Base-by-base conservation (phyloP, 2,329 filamentous ascomycete species). In the Ceratocystis lukuohia region DNA sequence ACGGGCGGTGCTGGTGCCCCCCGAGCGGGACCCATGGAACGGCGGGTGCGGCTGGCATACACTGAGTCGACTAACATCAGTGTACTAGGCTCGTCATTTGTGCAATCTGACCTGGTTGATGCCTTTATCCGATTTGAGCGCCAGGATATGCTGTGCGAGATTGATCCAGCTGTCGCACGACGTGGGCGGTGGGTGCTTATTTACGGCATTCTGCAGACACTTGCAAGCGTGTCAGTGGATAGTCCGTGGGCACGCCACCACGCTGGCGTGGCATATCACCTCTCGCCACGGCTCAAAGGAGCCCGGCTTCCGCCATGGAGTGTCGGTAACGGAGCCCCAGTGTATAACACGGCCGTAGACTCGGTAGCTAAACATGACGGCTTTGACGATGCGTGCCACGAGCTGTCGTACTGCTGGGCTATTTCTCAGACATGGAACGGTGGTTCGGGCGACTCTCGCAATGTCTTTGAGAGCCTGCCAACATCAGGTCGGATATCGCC, bases 181-280 rank as follows among this genome's bases (percentile, higher is more conserved):
- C 79, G 80, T 10, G 83, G 82, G 8, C 80, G 84, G 25, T 87
- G 84, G 84, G 75, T 84, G 3, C 75, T 86, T 2, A 78, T 86
- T 25, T 86, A 86, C 70, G 81, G 80, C 2, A 74, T 86, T 10
- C 73, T 86, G 17, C 84, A 87, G 72, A 82, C 80, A 0, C 77
- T 86, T 1, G 83, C 83, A 1, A 80, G 80, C 28, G 76, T 87
- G 5, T 80, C 82, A 0, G 82, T 84, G 1, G 84, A 86, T 67
- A 77, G 80, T 0, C 82, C 80, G 10, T 77, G 78, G 48, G 75
- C 84, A 7, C 77, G 79, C 12, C 82, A 82, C 72, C 77, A 75
- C 2, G 79, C 82, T 5, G 76, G 75, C 6, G 83, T 85, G 1
- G 69, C 77, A 20, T 86, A 86, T 71, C 82, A 85, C 70, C 75